These are phyloP conservation scores for Coemansia sp. DNA, from an alignment of 192 early-diverging fungal species.

Conservation along the genomic window DNA sequence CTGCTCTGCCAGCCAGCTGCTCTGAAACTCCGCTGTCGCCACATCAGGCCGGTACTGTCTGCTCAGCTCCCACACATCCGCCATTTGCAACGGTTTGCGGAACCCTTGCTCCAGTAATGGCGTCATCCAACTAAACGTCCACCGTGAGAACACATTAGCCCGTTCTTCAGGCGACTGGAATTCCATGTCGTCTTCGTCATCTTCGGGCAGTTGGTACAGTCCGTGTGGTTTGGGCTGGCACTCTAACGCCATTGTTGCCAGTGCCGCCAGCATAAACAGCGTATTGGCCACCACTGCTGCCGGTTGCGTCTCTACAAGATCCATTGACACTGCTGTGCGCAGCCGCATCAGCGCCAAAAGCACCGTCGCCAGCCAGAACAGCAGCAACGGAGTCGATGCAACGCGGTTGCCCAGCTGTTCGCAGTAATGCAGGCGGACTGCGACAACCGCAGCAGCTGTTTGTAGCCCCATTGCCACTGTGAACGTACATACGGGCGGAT, in stretches of 20 bases:
- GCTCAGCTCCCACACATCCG: conserved; percentile 4
- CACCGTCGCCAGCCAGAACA: conserved; percentile 40
- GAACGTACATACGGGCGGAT: conserved; percentile 3
- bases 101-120: conserved; percentile 76
- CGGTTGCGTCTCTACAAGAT: background rate
- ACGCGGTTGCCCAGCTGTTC: conserved; percentile 33
- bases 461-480: conserved; percentile 25
- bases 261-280: conserved; percentile 15
- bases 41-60: background rate
- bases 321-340: conserved; percentile 22
- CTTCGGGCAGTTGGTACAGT: conserved; percentile 20
- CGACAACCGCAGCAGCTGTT: conserved; percentile 18
- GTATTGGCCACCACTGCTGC: conserved; percentile 10
- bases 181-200: conserved; percentile 16
- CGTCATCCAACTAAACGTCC: conserved; percentile 84
- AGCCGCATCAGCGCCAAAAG: conserved; percentile 26
- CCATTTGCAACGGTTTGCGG: conserved; percentile 55
- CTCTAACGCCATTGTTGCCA: conserved; percentile 27
- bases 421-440: conserved; percentile 19
- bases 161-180: conserved; percentile 6
- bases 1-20: conserved; percentile 7
- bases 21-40: conserved; percentile 11
- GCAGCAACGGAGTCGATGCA: conserved; percentile 30
- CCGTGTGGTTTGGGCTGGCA: conserved; percentile 26
- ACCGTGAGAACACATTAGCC: conserved; percentile 17